Percentiles rank a stretch among this genome's conserved stretches.
phyloP scores from a whole-genome alignment of 106 monocot species.

The Allium sativum region DNA sequence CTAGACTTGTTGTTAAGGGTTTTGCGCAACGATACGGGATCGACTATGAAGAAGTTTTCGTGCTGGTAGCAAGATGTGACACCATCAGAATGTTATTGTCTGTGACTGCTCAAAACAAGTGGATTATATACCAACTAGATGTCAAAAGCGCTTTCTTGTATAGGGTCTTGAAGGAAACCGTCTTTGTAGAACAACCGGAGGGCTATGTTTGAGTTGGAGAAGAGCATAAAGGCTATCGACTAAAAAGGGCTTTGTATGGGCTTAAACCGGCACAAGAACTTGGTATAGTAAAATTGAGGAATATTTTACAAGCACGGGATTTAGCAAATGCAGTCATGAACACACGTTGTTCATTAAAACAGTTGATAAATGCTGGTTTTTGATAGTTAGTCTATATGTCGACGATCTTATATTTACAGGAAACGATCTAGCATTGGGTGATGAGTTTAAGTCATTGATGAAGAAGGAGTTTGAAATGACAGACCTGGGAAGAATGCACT shows the following conservation, averaged over 20 bases:
- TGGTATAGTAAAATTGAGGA: not conserved
- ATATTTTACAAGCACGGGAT: not conserved
- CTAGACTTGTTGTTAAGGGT: not conserved
- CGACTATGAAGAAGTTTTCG: not conserved
- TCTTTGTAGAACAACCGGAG: not conserved
- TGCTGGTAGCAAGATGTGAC: not conserved
- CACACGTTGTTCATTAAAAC: not conserved
- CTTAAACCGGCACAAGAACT: not conserved
- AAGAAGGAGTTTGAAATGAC: not conserved
- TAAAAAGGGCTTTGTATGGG: not conserved
- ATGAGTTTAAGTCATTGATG: not conserved
- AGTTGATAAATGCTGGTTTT: not conserved
- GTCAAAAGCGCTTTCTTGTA: not conserved
- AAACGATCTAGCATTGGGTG: not conserved
- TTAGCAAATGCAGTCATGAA: not conserved
- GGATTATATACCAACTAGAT: not conserved
- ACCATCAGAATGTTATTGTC: not conserved
- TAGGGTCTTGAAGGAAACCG: not conserved
- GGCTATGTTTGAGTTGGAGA: not conserved
- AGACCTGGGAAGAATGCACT: not conserved
- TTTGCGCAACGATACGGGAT: not conserved
- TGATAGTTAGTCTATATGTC: not conserved
- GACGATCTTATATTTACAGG: constrained; percentile 1
- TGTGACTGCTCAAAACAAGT: not conserved
- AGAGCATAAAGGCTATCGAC: not conserved